phyloP scores from a whole-genome alignment of 78 protist genomes.

The Paratrimastix pyriformis region DNA sequence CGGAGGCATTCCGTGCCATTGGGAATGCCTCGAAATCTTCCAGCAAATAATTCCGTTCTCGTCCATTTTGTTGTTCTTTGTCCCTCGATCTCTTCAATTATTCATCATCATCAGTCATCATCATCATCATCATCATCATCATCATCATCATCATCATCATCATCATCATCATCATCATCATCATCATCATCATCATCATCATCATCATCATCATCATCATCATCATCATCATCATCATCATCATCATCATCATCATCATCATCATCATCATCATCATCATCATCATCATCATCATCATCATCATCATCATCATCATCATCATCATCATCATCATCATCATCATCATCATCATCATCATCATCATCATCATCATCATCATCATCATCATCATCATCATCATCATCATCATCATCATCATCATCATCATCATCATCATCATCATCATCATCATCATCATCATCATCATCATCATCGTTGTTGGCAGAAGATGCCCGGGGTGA shows the following conservation, averaged over 20 bases:
- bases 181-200: background rate
- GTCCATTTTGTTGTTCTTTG: too few species aligned
- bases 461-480: background rate
- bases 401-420: background rate
- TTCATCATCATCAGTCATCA: background rate
- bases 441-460: background rate
- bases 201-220: background rate
- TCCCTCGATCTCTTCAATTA: background rate
- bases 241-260: background rate
- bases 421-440: background rate
- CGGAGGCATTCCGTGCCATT: too few species aligned
- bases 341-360: background rate
- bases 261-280: background rate
- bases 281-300: background rate
- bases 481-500: too few species aligned
- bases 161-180: background rate
- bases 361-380: background rate
- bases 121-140: background rate
- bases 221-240: background rate
- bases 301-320: background rate
- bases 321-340: background rate
- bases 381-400: background rate
- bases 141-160: background rate
- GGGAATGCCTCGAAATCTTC: too few species aligned
- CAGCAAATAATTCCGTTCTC: too few species aligned